A percentile compares a stretch with the other conserved stretches of the same genome.
These are phyloP conservation scores for Ogataea glucozyma DNA, from an alignment of 805 yeast species.

Conservation along the genomic window DNA sequence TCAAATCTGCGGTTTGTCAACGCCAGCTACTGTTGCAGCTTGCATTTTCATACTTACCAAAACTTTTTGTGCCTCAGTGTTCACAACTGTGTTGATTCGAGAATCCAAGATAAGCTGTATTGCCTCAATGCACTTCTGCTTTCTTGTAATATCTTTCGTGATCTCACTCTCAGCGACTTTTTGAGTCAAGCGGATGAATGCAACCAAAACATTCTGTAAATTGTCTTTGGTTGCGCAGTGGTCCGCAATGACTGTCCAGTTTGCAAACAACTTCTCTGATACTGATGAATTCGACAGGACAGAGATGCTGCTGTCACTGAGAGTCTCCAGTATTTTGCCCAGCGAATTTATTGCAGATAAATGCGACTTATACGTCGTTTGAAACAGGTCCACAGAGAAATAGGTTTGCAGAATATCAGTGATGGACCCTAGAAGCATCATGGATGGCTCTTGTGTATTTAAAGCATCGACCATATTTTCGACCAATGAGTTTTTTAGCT, in stretches of 20 bases:
- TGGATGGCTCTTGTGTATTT: slow-evolving; percentile 49
- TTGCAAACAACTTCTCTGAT: slow-evolving; percentile 8
- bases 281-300: slow-evolving; percentile 21
- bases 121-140: slow-evolving; percentile 42
- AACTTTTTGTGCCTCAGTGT: slow-evolving; percentile 35
- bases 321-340: slow-evolving; percentile 1
- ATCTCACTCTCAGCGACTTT: slow-evolving; percentile 9
- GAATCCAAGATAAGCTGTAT: slow-evolving; percentile 30
- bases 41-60: slow-evolving; percentile 7
- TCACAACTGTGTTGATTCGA: slow-evolving; percentile 52
- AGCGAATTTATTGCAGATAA: slow-evolving; percentile 14
- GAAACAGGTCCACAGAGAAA: slow-evolving; percentile 19
- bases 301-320: neutral
- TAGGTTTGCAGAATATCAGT: slow-evolving; percentile 35
- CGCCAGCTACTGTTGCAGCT: no score
- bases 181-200: slow-evolving; percentile 37
- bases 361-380: slow-evolving; percentile 21
- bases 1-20: no score
- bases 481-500: slow-evolving; percentile 16
- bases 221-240: slow-evolving; percentile 24
- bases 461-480: slow-evolving; percentile 27
- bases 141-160: slow-evolving; percentile 40
- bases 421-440: slow-evolving; percentile 39
- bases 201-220: slow-evolving; percentile 59
- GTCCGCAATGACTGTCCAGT: slow-evolving; percentile 18